Evolutionary conservation across 1,284 basidiomycete species (phyloP), one percentile per base, ranked within the genome.

Genomic region (Macrocystidia cucumis): DNA sequence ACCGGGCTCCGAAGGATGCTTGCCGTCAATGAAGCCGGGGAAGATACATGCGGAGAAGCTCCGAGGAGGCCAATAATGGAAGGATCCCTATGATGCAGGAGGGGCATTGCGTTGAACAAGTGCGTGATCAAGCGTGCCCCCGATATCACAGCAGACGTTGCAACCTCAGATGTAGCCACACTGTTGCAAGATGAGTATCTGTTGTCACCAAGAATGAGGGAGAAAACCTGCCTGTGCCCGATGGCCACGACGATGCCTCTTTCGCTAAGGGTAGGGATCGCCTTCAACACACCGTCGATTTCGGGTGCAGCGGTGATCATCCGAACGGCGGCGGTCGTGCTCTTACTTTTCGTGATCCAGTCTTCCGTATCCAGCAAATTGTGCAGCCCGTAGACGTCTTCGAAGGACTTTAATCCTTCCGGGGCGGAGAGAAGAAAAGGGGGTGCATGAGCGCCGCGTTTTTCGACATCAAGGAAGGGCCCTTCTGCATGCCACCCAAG

Each of bases 71-170:
- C 91, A 41, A 93, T 90, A 48, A 93, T 88, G 9, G 76, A 86
- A 29, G 86, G 83, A 51, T 88, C 85, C 25, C 86, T 72, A 49
- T 91, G 87, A 53, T 89, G 86, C 35, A 91, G 60, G 48, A 83
- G 83, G 3, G 86, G 85, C 88, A 91, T 91, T 4, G 88, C 88
- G 50, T 95, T 95, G 75, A 91, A 92, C 13, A 93, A 66, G 57
- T 93, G 91, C 0, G 91, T 93, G 48, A 93, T 90, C 45, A 91
- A 76, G 5, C 78, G 68, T 3, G 90, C 87, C 19, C 88, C 87
- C 35, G 67, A 63, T 26, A 70, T 61, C 4, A 87, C 71, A 2
- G 86, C 85, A 1, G 62, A 65, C 3, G 75, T 75, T 3, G 87
- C 85, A 35, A 77, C 64, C 14, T 78, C 74, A 2, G 79, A 78